Conservation (phyloP, 1,139 yeast species). For the Suzukiozyma palmioleophila region DNA sequence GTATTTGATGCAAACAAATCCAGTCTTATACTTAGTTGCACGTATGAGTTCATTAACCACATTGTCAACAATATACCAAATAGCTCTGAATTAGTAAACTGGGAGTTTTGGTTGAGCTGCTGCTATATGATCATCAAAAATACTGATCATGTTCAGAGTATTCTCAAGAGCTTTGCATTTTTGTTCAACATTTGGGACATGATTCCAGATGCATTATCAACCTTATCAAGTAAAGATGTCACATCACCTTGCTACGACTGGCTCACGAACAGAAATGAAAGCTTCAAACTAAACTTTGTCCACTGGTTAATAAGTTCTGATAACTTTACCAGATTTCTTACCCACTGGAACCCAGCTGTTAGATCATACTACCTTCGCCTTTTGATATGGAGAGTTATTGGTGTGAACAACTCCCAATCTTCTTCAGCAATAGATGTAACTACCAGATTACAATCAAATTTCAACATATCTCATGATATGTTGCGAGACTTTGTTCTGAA, state of each 20-base stretch:
- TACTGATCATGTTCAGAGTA: conserved; percentile 60
- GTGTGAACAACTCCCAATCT: conserved; percentile 41
- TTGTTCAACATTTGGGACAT: conserved; percentile 72
- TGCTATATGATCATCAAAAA: conserved; percentile 50
- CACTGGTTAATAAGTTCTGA: conserved; percentile 49
- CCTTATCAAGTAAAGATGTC: conserved; percentile 5
- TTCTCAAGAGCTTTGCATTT: conserved; percentile 60
- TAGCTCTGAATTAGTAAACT: conserved; percentile 36
- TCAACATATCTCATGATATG: conserved; percentile 19
- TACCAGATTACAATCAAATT: conserved; percentile 24
- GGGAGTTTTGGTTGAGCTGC: conserved; percentile 76
- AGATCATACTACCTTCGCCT: conserved; percentile 66
- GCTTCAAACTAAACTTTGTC: conserved; percentile 44
- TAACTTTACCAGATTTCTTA: conserved; percentile 53
- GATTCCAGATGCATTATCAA: conserved; percentile 43
- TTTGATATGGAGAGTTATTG: conserved; percentile 63
- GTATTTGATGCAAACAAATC: conserved; percentile 44
- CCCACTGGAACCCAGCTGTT: conserved; percentile 79
- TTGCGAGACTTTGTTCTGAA: conserved; percentile 14
- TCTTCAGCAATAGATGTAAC: conserved; percentile 31
- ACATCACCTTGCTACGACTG: conserved; percentile 17
- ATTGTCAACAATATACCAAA: conserved; percentile 18
- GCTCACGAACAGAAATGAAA: conserved; percentile 31
- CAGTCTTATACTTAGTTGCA: conserved; percentile 42
- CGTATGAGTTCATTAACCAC: conserved; percentile 43